Conservation (phyloP, 2,329 filamentous ascomycete genomes). For the Penicillium sp. region DNA sequence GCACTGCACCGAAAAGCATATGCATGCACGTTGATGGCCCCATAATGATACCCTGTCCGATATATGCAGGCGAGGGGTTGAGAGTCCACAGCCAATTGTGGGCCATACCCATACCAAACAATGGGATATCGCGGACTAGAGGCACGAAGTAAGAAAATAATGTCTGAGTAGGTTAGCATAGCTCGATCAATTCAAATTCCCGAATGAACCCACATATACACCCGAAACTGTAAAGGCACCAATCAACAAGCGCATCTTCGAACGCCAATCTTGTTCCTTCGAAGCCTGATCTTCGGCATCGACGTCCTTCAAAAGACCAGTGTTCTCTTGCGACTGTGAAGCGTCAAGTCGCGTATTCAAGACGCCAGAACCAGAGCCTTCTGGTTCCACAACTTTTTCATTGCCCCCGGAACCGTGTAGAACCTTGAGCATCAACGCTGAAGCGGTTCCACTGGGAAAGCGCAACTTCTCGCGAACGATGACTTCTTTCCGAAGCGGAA, state of each 20-base stretch:
- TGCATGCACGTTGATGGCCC: slow-evolving; percentile 91
- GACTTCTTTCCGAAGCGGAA: slow-evolving; percentile 85
- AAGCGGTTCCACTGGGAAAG: slow-evolving; percentile 94
- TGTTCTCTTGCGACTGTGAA: slow-evolving; percentile 39
- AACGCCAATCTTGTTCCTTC: slow-evolving; percentile 59
- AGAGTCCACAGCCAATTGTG: slow-evolving; percentile 89
- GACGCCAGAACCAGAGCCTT: neutral
- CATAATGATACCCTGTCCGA: slow-evolving; percentile 98
- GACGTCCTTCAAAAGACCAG: slow-evolving; percentile 52
- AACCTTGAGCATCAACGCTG: slow-evolving; percentile 87
- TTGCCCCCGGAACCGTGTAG: slow-evolving; percentile 67
- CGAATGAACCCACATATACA: slow-evolving; percentile 39
- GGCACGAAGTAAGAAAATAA: slow-evolving; percentile 89
- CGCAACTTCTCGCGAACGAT: slow-evolving; percentile 90
- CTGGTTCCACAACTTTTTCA: slow-evolving; percentile 39
- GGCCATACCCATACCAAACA: slow-evolving; percentile 76
- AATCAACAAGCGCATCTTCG: slow-evolving; percentile 61
- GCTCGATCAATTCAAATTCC: neutral
- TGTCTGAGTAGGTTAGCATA: slow-evolving; percentile 58
- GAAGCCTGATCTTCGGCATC: slow-evolving; percentile 34
- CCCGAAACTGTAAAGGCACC: slow-evolving; percentile 64
- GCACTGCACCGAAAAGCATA: slow-evolving; percentile 85
- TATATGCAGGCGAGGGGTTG: slow-evolving; percentile 95
- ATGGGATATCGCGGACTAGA: slow-evolving; percentile 77
- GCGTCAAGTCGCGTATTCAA: slow-evolving; percentile 32